phyloP scores from a whole-genome alignment of 768 basidiomycete genomes.

The Naganishia randhawae region DNA sequence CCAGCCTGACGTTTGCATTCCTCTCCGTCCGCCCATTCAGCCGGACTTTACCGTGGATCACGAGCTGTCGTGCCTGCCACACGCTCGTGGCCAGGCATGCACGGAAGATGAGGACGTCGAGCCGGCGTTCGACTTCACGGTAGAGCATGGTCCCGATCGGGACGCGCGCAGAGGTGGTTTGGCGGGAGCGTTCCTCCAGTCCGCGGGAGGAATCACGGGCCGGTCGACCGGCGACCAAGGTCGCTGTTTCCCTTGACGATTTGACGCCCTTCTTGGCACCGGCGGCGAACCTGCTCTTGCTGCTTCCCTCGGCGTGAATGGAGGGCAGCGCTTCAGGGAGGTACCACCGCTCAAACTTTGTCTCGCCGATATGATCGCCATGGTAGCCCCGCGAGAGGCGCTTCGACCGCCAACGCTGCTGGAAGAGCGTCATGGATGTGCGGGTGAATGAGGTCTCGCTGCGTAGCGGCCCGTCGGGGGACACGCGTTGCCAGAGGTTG shows the following conservation, averaged over 20 bases:
- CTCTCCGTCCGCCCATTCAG: slow-evolving; percentile 85
- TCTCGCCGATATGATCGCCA: slow-evolving; percentile 87
- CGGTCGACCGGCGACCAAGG: slow-evolving; percentile 53
- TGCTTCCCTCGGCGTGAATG: slow-evolving; percentile 37
- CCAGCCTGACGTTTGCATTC: slow-evolving; percentile 78
- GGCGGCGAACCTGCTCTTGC: slow-evolving; percentile 5
- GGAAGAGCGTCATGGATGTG: slow-evolving; percentile 67
- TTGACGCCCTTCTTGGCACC: not conserved
- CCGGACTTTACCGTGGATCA: slow-evolving; percentile 78
- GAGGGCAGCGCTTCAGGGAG: slow-evolving; percentile 77
- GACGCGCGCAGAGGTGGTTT: slow-evolving; percentile 59
- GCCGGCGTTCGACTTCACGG: slow-evolving; percentile 82
- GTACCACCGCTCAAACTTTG: slow-evolving; percentile 91
- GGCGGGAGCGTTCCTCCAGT: slow-evolving; percentile 55
- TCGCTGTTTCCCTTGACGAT: slow-evolving; percentile 21
- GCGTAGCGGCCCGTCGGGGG: slow-evolving; percentile 44
- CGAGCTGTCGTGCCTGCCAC: slow-evolving; percentile 79
- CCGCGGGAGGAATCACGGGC: slow-evolving; percentile 49
- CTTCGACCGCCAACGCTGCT: slow-evolving; percentile 87
- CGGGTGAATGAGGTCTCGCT: slow-evolving; percentile 61
- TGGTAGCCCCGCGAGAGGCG: slow-evolving; percentile 86
- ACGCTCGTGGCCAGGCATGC: slow-evolving; percentile 82
- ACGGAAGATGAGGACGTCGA: slow-evolving; percentile 88
- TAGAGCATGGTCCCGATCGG: slow-evolving; percentile 96
- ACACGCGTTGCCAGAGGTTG: slow-evolving; percentile 78